These are phyloP conservation scores for Ceratopteris richardii DNA, from an alignment of 75 land plant genomes.

Conservation along the genomic window DNA sequence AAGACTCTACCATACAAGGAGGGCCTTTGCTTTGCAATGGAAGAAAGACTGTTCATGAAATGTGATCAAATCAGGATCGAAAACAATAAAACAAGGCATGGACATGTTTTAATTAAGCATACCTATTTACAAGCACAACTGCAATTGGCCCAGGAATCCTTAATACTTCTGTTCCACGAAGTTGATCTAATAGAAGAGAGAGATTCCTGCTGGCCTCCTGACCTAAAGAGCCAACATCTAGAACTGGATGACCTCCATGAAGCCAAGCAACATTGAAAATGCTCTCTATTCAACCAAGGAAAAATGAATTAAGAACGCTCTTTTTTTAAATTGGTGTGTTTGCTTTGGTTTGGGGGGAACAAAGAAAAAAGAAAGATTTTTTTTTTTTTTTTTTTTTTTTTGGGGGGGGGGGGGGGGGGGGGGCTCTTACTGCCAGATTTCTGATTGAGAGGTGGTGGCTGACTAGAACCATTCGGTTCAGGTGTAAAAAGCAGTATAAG, in stretches of 20 bases:
- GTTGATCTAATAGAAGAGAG: slow-evolving; percentile 53
- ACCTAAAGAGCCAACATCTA: slow-evolving; percentile 49
- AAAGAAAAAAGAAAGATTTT: no score
- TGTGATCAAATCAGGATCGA: not conserved
- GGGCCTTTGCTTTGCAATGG: slow-evolving; percentile 85
- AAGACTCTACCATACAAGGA: slow-evolving; percentile 49
- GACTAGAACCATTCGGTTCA: slow-evolving; percentile 42
- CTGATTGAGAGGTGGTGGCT: slow-evolving; percentile 23
- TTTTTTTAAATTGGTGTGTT: no score
- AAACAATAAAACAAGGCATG: not conserved
- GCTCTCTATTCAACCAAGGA: not conserved
- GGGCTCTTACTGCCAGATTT: slow-evolving; percentile 53
- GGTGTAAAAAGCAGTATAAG: slow-evolving; percentile 66
- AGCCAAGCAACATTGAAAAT: slow-evolving; percentile 62
- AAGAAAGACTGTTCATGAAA: slow-evolving; percentile 65
- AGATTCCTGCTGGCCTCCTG: slow-evolving; percentile 63
- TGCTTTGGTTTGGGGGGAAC: no score
- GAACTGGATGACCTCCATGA: slow-evolving; percentile 49
- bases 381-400: no score
- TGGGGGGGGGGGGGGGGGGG: no score
- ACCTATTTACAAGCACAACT: slow-evolving; percentile 81
- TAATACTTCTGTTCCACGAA: slow-evolving; percentile 38
- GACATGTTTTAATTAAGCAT: slow-evolving; percentile 9
- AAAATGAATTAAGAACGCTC: no score
- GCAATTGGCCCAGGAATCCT: slow-evolving; percentile 50